phyloP scores from a whole-genome alignment of 805 yeast species.

The Tanozyma kutaoensis region DNA sequence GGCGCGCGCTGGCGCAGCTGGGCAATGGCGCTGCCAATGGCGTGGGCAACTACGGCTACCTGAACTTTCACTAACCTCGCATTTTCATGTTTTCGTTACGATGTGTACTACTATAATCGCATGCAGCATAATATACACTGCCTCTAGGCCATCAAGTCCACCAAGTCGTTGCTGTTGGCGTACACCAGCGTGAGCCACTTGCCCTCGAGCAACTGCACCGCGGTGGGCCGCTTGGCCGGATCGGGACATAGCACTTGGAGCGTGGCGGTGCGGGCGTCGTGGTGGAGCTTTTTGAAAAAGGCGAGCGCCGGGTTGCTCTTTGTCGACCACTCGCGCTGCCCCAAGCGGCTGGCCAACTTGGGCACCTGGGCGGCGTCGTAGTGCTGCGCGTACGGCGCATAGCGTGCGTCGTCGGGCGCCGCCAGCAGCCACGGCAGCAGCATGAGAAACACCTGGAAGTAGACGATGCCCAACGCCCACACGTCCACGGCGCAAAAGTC shows the following conservation, averaged over 20 bases:
- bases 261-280: conserved; percentile 28
- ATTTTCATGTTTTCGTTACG: background rate
- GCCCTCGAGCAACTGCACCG: conserved; percentile 6
- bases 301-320: conserved; percentile 17
- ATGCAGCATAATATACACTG: background rate
- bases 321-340: conserved; percentile 8
- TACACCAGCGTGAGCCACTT: conserved; percentile 26
- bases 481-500: conserved; percentile 28
- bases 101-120: background rate
- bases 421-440: conserved; percentile 32
- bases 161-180: conserved; percentile 20
- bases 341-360: conserved; percentile 12
- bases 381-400: conserved; percentile 10
- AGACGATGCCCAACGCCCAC: conserved; percentile 41
- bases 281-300: conserved; percentile 21
- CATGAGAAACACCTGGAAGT: conserved; percentile 30
- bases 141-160: conserved; percentile 2
- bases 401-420: conserved; percentile 9
- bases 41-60: conserved; percentile 23
- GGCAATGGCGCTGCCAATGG: conserved; percentile 4
- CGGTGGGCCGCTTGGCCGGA: background rate
- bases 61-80: conserved; percentile 13
- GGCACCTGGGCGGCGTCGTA: conserved; percentile 15
- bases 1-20: conserved; percentile 6
- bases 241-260: no score